Evolutionary conservation across 2,329 filamentous ascomycete species (phyloP).

Genomic region (Penicillium sp.): DNA sequence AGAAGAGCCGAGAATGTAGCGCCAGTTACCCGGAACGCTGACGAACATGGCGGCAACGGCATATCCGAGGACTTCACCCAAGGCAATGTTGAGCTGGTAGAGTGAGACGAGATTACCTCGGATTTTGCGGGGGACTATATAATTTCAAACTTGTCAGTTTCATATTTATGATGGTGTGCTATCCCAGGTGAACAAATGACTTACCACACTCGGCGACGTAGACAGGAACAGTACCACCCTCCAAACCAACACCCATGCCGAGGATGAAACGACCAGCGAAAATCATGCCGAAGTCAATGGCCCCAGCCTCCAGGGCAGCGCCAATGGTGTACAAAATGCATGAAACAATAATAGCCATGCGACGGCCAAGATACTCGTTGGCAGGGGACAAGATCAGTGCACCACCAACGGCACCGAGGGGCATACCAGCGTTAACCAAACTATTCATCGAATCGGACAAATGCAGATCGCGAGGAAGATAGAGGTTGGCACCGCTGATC

Average conservation of each 20-base stretch:
- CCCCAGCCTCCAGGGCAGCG: slow-evolving; percentile 68
- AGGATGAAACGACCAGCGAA: slow-evolving; percentile 69
- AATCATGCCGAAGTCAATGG: slow-evolving; percentile 72
- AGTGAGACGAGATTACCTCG: slow-evolving; percentile 74
- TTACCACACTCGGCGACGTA: slow-evolving; percentile 67
- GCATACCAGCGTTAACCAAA: slow-evolving; percentile 71
- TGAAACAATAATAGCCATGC: slow-evolving; percentile 70
- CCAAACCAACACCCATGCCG: slow-evolving; percentile 71
- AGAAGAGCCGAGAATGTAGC: slow-evolving; percentile 73
- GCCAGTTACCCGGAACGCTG: slow-evolving; percentile 70
- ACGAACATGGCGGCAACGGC: slow-evolving; percentile 74
- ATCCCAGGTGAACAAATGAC: slow-evolving; percentile 11
- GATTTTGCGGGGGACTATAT: slow-evolving; percentile 62
- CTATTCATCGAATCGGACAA: slow-evolving; percentile 63
- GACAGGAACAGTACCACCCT: slow-evolving; percentile 73
- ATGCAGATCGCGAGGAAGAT: slow-evolving; percentile 62
- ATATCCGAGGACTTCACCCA: slow-evolving; percentile 74
- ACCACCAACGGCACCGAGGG: slow-evolving; percentile 71
- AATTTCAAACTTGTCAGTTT: slow-evolving; percentile 39
- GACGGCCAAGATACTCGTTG: slow-evolving; percentile 70
- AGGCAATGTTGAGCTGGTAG: slow-evolving; percentile 76
- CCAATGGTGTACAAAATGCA: slow-evolving; percentile 72
- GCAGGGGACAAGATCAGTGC: slow-evolving; percentile 67
- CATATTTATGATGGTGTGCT: neutral
- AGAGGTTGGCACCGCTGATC: slow-evolving; percentile 69